Evolutionary conservation across 768 basidiomycete species (phyloP).

Genomic region (Boletus sp.): DNA sequence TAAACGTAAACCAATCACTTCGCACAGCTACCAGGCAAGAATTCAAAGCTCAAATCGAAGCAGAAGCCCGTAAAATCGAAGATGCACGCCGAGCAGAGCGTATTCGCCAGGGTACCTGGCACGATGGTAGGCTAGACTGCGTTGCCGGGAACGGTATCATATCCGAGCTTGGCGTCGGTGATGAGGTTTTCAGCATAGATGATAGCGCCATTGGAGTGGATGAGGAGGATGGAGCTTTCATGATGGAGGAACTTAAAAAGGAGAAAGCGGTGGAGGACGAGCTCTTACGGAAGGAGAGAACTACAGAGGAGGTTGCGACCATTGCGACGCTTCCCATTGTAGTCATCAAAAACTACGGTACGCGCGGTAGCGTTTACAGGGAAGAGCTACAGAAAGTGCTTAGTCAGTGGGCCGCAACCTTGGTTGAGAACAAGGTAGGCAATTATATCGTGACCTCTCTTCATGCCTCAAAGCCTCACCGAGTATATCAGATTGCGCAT

Average conservation of each 20-base stretch:
- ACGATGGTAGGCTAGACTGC: slow-evolving; percentile 84
- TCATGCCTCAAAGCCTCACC: background rate
- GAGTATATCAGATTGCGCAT: slow-evolving; percentile 68
- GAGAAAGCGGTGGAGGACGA: slow-evolving; percentile 35
- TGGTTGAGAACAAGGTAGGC: slow-evolving; percentile 77
- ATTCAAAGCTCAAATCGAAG: slow-evolving; percentile 38
- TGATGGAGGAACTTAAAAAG: slow-evolving; percentile 20
- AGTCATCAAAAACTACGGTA: slow-evolving; percentile 76
- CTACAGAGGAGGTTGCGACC: slow-evolving; percentile 47
- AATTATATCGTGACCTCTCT: background rate
- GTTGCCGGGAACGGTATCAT: slow-evolving; percentile 86
- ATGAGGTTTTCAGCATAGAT: slow-evolving; percentile 52
- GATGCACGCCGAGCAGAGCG: slow-evolving; percentile 40
- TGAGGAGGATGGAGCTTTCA: slow-evolving; percentile 4
- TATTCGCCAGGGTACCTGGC: slow-evolving; percentile 69
- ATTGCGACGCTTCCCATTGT: slow-evolving; percentile 78
- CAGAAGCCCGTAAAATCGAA: slow-evolving; percentile 37
- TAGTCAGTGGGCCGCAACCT: slow-evolving; percentile 78
- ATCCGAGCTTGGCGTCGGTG: slow-evolving; percentile 80
- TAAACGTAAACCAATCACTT: slow-evolving; percentile 55
- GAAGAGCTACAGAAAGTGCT: slow-evolving; percentile 76
- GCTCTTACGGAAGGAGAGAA: slow-evolving; percentile 28
- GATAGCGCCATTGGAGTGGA: slow-evolving; percentile 30
- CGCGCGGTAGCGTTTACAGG: slow-evolving; percentile 51
- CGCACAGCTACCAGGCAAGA: slow-evolving; percentile 42